Evolutionary conservation across 148 eudicot species (phyloP).

Genomic region (Vaccinium myrtillus): DNA sequence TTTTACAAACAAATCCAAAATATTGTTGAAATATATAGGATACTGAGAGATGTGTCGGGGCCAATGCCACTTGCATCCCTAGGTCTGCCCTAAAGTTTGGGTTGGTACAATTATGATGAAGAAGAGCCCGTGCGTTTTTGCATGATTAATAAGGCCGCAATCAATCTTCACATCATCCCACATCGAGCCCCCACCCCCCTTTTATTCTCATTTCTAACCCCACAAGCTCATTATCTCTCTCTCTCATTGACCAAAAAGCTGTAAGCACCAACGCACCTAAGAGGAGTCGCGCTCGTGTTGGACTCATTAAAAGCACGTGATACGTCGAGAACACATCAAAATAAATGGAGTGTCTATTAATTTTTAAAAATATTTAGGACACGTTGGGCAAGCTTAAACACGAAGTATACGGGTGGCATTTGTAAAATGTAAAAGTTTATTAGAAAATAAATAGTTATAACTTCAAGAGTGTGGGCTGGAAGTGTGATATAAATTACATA

Average conservation of each 20-base stretch:
- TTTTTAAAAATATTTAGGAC: background rate
- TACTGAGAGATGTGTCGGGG: too few species aligned
- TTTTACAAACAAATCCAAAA: too few species aligned
- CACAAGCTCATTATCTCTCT: background rate
- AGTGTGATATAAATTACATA: background rate
- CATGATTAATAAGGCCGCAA: conserved; percentile 12
- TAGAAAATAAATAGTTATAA: background rate
- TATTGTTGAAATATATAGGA: too few species aligned
- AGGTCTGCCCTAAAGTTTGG: background rate
- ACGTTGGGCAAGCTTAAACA: background rate
- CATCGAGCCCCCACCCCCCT: background rate
- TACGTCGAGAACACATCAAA: background rate
- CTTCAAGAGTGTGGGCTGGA: background rate
- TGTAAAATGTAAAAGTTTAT: background rate
- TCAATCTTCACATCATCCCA: background rate
- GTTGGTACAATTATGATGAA: conserved; percentile 10
- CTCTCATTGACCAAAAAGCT: background rate
- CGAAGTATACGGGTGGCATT: background rate
- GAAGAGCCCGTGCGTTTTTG: conserved; percentile 5
- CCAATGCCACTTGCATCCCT: too few species aligned
- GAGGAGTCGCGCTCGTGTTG: background rate
- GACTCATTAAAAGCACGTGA: background rate
- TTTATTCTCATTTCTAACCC: background rate
- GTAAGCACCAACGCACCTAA: background rate
- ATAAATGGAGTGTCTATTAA: background rate